Conservation (phyloP, 2,329 filamentous ascomycete genomes). For the Neospermospora avenae region DNA sequence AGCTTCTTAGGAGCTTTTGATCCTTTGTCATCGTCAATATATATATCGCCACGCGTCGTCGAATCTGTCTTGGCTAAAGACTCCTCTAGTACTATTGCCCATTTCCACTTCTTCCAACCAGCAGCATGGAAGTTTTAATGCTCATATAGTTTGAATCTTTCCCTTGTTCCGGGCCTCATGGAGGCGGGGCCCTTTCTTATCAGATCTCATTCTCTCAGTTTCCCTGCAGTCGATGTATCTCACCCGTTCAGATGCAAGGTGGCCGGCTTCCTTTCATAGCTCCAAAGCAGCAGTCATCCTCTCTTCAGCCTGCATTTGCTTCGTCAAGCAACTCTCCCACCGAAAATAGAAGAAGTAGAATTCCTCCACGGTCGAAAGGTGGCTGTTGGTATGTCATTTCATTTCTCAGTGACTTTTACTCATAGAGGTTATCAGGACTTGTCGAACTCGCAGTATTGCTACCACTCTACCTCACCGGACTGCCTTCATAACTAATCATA, state of each 20-base stretch:
- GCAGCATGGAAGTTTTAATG: not conserved
- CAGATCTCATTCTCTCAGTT: not conserved
- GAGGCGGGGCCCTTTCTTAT: not conserved
- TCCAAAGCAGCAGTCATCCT: conserved; percentile 14
- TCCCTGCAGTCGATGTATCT: conserved; percentile 9
- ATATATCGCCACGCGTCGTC: not conserved
- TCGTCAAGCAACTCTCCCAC: not conserved
- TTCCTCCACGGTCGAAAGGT: conserved; percentile 34
- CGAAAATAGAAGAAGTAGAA: conserved; percentile 15
- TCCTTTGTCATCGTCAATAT: not conserved
- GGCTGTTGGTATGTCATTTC: conserved; percentile 31
- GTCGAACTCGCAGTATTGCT: conserved; percentile 24
- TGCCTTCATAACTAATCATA: not conserved
- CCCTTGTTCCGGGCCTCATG: not conserved
- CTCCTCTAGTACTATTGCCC: not conserved
- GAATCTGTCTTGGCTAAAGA: not conserved
- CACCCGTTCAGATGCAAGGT: conserved; percentile 24
- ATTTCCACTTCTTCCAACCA: not conserved
- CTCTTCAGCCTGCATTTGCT: not conserved
- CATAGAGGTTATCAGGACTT: conserved; percentile 21
- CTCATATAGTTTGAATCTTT: not conserved
- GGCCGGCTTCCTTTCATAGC: conserved; percentile 23
- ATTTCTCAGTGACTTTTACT: not conserved
- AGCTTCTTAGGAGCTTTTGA: not conserved
- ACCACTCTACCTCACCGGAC: too few species aligned